phyloP scores from a whole-genome alignment of 148 eudicot species.

The Chenopodium quinoa region DNA sequence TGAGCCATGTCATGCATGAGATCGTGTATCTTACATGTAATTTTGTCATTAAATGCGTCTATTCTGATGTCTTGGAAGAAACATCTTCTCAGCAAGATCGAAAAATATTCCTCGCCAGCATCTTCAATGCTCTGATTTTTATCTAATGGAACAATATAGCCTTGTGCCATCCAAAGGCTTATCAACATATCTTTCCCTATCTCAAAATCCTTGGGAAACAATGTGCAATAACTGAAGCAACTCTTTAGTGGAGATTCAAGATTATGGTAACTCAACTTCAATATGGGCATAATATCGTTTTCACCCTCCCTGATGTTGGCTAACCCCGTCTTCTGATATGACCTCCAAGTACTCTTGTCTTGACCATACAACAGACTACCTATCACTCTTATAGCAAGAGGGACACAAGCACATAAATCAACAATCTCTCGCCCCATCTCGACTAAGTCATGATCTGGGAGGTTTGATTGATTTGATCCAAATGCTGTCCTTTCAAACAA shows the following conservation, averaged over 20 bases:
- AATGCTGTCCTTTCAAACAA: neutral
- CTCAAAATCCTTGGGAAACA: neutral
- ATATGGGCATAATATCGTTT: neutral
- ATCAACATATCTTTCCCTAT: neutral
- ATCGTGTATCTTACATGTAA: neutral
- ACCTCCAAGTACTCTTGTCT: neutral
- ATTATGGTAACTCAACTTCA: neutral
- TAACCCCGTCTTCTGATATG: neutral
- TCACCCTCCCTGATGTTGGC: neutral
- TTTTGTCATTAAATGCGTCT: neutral
- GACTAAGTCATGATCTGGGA: neutral
- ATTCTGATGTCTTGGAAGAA: neutral
- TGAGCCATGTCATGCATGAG: neutral
- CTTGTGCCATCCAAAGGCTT: slow-evolving; percentile 6
- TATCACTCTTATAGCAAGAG: neutral
- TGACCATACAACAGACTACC: neutral
- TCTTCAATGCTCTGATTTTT: neutral
- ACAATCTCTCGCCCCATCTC: neutral
- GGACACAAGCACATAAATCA: neutral
- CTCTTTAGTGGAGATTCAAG: neutral
- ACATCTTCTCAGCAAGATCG: neutral
- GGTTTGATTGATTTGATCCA: neutral
- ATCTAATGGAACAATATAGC: neutral
- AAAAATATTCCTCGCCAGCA: neutral
- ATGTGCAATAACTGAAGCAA: neutral